phyloP scores from a whole-genome alignment of 306 rosid species.

The Canavalia gladiata region DNA sequence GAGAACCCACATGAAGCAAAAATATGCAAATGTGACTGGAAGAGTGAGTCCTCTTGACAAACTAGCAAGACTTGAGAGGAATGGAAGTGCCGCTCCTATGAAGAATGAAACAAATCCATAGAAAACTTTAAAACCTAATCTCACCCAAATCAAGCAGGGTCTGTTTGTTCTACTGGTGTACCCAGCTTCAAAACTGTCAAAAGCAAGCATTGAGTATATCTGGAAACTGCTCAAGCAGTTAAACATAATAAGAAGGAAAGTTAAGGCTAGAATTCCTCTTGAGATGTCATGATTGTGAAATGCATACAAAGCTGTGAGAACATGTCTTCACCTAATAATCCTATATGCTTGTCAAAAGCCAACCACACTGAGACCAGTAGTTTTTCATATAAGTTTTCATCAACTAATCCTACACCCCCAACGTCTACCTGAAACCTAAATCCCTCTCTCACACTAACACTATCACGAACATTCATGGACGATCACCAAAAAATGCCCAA shows the following conservation, averaged over 20 bases:
- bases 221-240: slow-evolving; percentile 97
- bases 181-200: slow-evolving; percentile 97
- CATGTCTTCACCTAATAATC: too few relatives aligned
- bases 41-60: slow-evolving; percentile 96
- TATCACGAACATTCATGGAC: too few relatives aligned
- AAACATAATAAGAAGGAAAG: slow-evolving; percentile 93
- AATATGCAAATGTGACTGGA: slow-evolving; percentile 97
- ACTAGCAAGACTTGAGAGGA: slow-evolving; percentile 96
- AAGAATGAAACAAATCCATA: slow-evolving; percentile 85
- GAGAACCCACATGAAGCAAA: slow-evolving; percentile 99
- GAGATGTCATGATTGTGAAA: slow-evolving; percentile 91
- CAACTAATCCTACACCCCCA: too few relatives aligned
- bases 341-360: too few relatives aligned
- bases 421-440: too few relatives aligned
- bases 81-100: slow-evolving; percentile 99
- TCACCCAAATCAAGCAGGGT: slow-evolving; percentile 95
- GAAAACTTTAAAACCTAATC: slow-evolving; percentile 92
- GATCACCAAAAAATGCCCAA: too few relatives aligned
- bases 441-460: too few relatives aligned
- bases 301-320: slow-evolving; percentile 82
- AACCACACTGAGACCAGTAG: too few relatives aligned
- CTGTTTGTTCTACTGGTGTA: slow-evolving; percentile 97
- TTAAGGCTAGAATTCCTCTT: slow-evolving; percentile 85
- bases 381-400: too few relatives aligned
- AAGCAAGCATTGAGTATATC: slow-evolving; percentile 98